Percentiles rank a stretch among this genome's conserved stretches.
Evolutionary conservation across 2,329 filamentous ascomycete genomes (phyloP).

Genomic region (Alternaria postmessia): DNA sequence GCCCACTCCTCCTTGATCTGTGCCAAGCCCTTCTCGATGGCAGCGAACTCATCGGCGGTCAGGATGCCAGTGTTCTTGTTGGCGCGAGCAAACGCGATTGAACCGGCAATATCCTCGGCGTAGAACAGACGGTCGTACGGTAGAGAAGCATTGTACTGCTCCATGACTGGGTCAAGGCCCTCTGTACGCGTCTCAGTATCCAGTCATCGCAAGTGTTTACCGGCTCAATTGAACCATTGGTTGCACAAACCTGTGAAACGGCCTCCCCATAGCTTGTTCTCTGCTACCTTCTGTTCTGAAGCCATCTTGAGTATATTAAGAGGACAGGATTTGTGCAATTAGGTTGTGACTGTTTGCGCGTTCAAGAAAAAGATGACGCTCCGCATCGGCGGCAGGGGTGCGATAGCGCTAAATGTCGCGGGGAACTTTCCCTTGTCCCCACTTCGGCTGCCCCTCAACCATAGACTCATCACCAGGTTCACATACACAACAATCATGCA

Average conservation of each 20-base stretch:
- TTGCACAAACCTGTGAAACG: constrained; percentile 34
- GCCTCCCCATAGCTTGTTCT: constrained; percentile 52
- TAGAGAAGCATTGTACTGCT: constrained; percentile 82
- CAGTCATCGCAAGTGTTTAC: not conserved
- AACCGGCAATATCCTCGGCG: constrained; percentile 80
- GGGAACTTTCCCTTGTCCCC: constrained; percentile 9
- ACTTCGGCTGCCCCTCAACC: constrained; percentile 1
- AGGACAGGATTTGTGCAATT: constrained; percentile 1
- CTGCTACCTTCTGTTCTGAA: constrained; percentile 47
- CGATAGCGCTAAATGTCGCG: constrained; percentile 13
- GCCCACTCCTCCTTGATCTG: constrained; percentile 63
- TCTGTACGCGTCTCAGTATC: constrained; percentile 58
- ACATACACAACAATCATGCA: not conserved
- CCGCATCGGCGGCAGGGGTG: constrained; percentile 36
- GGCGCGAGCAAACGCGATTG: constrained; percentile 81
- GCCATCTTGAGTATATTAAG: constrained; percentile 33
- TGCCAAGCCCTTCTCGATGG: constrained; percentile 76
- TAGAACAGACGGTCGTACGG: constrained; percentile 81
- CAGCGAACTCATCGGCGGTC: constrained; percentile 73
- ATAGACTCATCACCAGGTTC: not conserved
- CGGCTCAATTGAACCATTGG: not conserved
- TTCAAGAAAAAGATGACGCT: constrained; percentile 35
- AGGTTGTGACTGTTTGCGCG: constrained; percentile 33
- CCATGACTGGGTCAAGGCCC: constrained; percentile 85
- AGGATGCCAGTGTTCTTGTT: constrained; percentile 80